Evolutionary conservation across 192 early-diverging fungal genomes (phyloP), one percentile per base, ranked within the genome.

Genomic region (Podila verticillata): DNA sequence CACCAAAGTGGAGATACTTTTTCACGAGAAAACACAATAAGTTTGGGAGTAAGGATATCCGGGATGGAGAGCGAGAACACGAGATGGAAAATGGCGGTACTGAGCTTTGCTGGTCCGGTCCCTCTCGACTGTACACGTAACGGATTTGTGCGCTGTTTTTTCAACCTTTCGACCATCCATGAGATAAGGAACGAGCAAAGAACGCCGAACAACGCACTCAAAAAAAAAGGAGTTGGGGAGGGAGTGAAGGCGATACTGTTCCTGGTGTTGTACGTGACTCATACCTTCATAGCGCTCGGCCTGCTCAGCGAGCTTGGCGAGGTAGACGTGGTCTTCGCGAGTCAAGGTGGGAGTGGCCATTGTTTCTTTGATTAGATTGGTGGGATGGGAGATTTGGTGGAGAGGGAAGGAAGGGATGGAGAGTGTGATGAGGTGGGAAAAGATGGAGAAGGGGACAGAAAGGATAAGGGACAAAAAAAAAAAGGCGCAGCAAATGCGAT

Each of bases 251-350:
- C 9, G 36, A 39, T 12, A 51, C 17, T 5, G 7, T 54, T n/a
- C 20, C 24, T 54, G 51, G 51, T 54, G 51, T 2, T 54, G 51
- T 54, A 24, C 24, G 24, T 54, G 51, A 54, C 22, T 54, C 51
- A 54, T 89, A 97, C 95, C 96, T 81, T 98, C 96, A 86, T 98
- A 98, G 80, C 96, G 92, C 88, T 98, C 96, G 71, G 96, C 96
- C 85, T 98, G 96, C 88, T 98, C 96, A 75, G 96, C 93, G 80
- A 98, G 93, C 92, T 97, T 97, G 86, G 96, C 96, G 90, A 96
- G 94, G 90, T 96, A 98, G 63, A 98, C 96, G 83, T 91, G 72
- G 49, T 75, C 61, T 75, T 75, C 74, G 61, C 74, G 74, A 57
- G 73, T 32, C 60, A 65, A 32, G 56, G 63, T 32, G 26, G n/a